Percentiles rank a stretch among this genome's conserved stretches.
phyloP scores from a whole-genome alignment of 768 basidiomycete species.

The Lactifluus echinatus region DNA sequence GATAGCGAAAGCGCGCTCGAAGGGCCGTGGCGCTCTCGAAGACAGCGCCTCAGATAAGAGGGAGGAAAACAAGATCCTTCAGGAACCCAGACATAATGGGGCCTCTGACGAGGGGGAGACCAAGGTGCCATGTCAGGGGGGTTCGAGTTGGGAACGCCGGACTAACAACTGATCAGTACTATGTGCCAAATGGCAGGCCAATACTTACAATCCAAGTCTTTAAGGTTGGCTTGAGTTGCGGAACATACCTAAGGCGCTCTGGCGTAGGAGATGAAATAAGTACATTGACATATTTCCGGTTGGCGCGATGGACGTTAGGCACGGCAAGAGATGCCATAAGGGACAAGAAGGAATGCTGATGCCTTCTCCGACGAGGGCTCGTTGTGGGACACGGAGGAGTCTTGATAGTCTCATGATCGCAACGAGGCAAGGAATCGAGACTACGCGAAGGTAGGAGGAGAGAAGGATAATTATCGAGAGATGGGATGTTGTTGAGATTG shows the following conservation, averaged over 20 bases:
- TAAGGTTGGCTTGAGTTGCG: constrained; percentile 14
- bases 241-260: constrained; percentile 10
- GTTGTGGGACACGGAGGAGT: constrained; percentile 6
- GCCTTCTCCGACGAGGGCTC: not conserved
- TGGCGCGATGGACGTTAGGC: constrained; percentile 8
- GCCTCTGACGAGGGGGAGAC: constrained; percentile 13
- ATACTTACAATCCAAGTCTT: constrained; percentile 20
- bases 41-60: constrained; percentile 1
- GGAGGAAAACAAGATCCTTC: constrained; percentile 21
- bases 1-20: not conserved
- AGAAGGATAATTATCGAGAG: constrained; percentile 15
- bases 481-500: constrained; percentile 10
- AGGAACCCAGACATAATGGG: constrained; percentile 15
- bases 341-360: constrained; percentile 9
- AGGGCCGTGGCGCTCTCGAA: constrained; percentile 2
- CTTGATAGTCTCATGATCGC: not conserved
- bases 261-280: constrained; percentile 19
- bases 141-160: not conserved
- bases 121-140: constrained; percentile 18
- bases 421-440: constrained; percentile 13
- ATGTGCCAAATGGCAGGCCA: not conserved
- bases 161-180: constrained; percentile 3
- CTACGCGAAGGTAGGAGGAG: constrained; percentile 13
- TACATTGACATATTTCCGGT: constrained; percentile 9
- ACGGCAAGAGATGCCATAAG: constrained; percentile 15